These are phyloP conservation scores for Hypoxylon sp. DNA, from an alignment of 2,329 filamentous ascomycete genomes.

Conservation along the genomic window DNA sequence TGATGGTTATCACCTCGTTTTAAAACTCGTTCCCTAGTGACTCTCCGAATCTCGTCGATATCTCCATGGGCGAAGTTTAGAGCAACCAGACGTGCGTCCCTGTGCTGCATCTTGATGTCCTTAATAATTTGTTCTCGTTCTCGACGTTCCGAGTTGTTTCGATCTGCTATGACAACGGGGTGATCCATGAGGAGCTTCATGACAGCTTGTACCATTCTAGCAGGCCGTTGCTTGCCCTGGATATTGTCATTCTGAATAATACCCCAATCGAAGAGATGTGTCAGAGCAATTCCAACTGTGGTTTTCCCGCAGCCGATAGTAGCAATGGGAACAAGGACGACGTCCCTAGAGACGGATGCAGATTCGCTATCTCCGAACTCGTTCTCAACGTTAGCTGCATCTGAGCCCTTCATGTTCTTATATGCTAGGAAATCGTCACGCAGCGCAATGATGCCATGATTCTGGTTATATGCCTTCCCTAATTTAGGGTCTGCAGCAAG, in stretches of 20 bases:
- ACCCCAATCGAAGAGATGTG: conserved; percentile 89
- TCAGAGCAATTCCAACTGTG: conserved; percentile 85
- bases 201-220: conserved; percentile 81
- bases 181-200: conserved; percentile 74
- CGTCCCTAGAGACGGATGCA: conserved; percentile 70
- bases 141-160: conserved; percentile 92
- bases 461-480: conserved; percentile 80
- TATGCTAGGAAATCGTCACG: conserved; percentile 88
- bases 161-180: conserved; percentile 87
- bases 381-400: conserved; percentile 85
- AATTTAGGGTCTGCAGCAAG: conserved; percentile 78
- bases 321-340: conserved; percentile 90
- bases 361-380: conserved; percentile 66
- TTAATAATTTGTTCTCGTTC: conserved; percentile 90
- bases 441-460: conserved; percentile 95
- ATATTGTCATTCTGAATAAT: conserved; percentile 99
- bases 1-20: conserved; percentile 96
- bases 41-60: conserved; percentile 78
- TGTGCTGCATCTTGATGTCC: conserved; percentile 77
- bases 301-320: conserved; percentile 98
- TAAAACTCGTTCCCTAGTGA: conserved; percentile 85
- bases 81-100: conserved; percentile 81
- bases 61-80: conserved; percentile 90
- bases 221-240: conserved; percentile 80
- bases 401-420: conserved; percentile 87